phyloP scores from a whole-genome alignment of 176 grass and related monocot species.

The Otatea glauca region DNA sequence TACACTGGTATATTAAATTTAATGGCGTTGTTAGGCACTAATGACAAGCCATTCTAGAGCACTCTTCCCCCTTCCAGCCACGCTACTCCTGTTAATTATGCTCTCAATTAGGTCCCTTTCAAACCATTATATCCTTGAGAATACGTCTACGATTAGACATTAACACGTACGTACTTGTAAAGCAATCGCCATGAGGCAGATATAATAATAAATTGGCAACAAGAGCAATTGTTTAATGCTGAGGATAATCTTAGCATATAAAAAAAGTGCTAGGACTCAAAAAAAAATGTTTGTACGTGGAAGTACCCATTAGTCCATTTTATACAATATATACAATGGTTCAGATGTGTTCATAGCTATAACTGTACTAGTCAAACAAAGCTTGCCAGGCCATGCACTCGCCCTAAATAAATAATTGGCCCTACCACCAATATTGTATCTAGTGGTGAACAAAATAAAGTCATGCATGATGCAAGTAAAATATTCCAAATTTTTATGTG shows the following conservation, averaged over 20 bases:
- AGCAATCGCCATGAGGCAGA: conserved; percentile 37
- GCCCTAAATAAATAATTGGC: conserved; percentile 49
- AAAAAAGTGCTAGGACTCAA: conserved; percentile 23
- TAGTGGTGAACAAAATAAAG: conserved; percentile 46
- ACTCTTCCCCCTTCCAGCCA: conserved; percentile 33
- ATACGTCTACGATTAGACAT: conserved; percentile 45
- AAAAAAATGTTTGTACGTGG: conserved; percentile 37
- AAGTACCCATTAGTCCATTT: conserved; percentile 40
- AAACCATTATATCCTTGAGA: conserved; percentile 23
- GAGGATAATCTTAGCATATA: conserved; percentile 45
- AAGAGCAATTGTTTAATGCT: conserved; percentile 46
- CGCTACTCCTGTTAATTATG: conserved; percentile 40
- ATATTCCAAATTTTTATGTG: conserved; percentile 25
- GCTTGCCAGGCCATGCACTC: conserved; percentile 50
- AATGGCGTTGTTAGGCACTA: conserved; percentile 36
- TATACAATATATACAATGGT: conserved; percentile 37
- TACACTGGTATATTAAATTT: conserved; percentile 29
- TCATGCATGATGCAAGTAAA: conserved; percentile 43
- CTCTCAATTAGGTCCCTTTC: too few relatives aligned
- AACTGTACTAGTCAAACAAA: conserved; percentile 60
- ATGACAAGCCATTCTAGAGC: conserved; percentile 44
- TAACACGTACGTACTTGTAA: conserved; percentile 49
- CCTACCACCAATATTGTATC: conserved; percentile 47
- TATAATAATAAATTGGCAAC: conserved; percentile 44
- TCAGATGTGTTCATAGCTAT: conserved; percentile 45